Evolutionary conservation across 345 rosid genomes (phyloP).

Genomic region (Populus pruinosa): DNA sequence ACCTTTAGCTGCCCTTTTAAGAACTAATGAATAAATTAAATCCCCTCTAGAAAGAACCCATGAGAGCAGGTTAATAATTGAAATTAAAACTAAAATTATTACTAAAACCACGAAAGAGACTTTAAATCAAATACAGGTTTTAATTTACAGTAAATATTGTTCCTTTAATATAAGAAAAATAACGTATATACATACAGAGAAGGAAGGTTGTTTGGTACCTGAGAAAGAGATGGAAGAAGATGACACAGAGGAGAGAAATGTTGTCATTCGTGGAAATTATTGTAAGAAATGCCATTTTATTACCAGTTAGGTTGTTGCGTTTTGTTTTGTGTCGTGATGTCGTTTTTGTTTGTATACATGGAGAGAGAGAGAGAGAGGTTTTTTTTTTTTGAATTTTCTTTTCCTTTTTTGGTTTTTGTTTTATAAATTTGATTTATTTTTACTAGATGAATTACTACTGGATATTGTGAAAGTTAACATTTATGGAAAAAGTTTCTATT

Average conservation of each 20-base stretch:
- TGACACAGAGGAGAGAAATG: neutral
- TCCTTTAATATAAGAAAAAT: neutral
- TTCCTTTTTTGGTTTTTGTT: neutral
- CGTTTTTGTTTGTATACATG: neutral
- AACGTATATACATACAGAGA: too few relatives aligned
- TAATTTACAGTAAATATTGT: neutral
- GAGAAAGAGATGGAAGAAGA: constrained; percentile 3
- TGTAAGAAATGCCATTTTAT: neutral
- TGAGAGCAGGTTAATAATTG: neutral
- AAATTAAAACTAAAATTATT: neutral
- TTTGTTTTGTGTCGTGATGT: neutral
- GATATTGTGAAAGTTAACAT: neutral
- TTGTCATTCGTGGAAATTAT: neutral
- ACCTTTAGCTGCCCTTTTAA: neutral
- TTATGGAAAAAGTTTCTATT: neutral
- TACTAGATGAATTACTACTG: neutral
- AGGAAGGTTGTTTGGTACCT: constrained; percentile 11
- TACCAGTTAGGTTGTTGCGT: constrained; percentile 5
- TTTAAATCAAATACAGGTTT: neutral
- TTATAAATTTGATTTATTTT: too few relatives aligned
- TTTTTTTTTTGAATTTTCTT: too few relatives aligned
- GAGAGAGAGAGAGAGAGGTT: too few relatives aligned
- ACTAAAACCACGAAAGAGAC: neutral
- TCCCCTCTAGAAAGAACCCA: neutral
- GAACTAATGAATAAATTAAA: neutral